Base-by-base conservation (phyloP, 345 rosid genomes). In the Salix viminalis region DNA sequence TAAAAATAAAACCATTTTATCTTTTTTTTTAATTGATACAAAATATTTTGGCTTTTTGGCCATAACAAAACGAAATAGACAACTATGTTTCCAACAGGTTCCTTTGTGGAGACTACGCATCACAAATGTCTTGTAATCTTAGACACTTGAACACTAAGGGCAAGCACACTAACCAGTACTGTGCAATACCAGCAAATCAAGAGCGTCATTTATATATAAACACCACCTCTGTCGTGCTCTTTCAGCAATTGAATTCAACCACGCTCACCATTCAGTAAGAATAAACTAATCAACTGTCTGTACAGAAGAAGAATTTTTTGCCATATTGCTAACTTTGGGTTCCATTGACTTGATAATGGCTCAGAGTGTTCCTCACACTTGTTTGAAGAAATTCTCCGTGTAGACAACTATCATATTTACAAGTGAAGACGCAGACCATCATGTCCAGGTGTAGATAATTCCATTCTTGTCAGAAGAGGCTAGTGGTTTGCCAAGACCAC, bases 401-500 rank as follows among this genome's bases (percentile, higher is more conserved):
- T n/a, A 6, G 52, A 52, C 41, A 7, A 70, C 41, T 39, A 46
- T 36, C 10, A 7, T 76, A 65, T 77, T 24, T 50, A 65, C 52
- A 12, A 1, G 58, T 23, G 67, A 16, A 37, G 37, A 19, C n/a
- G 28, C 46, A 15, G 52, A 65, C 16, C 64, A 67, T 88, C 86
- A 93, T n/a, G 85, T 86, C 99, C 98, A 96, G 28, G 84, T 86
- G 78, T 93, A 91, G 60, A 96, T 85, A 76, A 91, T 78, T 72
- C 99, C 95, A 37, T 84, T 93, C 85, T 87, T 93, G 79, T 96
- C 97, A 30, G 97, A 94, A 0, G 99, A 89, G 69, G 91, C 97
- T 61, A 96, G 82, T n/a, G 97, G 99, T 67, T 85, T 92, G 54
- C 98, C 99, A 1, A 89, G 88, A 65, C 96, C 96, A 80, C 99